Base-by-base conservation (phyloP, 495 filamentous ascomycete genomes). In the Annulohypoxylon stygium region DNA sequence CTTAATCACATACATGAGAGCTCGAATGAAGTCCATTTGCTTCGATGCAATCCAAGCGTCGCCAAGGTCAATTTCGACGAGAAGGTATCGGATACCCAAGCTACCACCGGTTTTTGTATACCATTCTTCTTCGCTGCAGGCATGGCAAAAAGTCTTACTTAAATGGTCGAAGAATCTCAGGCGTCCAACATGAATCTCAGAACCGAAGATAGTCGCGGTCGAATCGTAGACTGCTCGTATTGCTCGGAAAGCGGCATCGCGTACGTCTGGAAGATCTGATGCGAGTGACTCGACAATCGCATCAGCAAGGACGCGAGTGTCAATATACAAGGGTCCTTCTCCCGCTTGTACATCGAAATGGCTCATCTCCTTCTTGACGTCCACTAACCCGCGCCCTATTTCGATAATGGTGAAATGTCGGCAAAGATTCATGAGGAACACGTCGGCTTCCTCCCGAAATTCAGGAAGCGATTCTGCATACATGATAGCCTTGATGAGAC, bases 111-210 rank as follows among this genome's bases (percentile, higher is more conserved):
- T 90, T 76, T 99, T 99, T 12, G 93, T 93, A 76, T 95, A 98
- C 97, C 97, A 99, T 70, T 98, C 95, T 78, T 98, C 95, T 72
- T 94, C 93, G 67, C 97, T 92, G 77, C 97, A 99, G 69, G 92
- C 92, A 79, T 99, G 97, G 72, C 92, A 94, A 81, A 98, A 97
- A 0, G 89, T 88, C 65, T 89, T 90, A 20, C 90, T 89, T 10
- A 98, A 83, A 75, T 94, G 90, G 67, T 86, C 83, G 81, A 98
- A 99, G 80, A 98, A 94, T 1, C 88, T 87, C 9, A 98, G 83
- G 59, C 89, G 88, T 11, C 90, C 85, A 9, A 93, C 89, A 45
- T 90, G 85, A n/a, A 86, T 85, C 7, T 88, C 80, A 11, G 88
- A 87, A 14, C 95, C 96, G 75, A 98, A 93, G 26, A 99, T 92